Percentiles rank a stretch among this genome's conserved stretches.
phyloP scores from a whole-genome alignment of 1,284 basidiomycete species.

The Leccinum angustisporum region DNA sequence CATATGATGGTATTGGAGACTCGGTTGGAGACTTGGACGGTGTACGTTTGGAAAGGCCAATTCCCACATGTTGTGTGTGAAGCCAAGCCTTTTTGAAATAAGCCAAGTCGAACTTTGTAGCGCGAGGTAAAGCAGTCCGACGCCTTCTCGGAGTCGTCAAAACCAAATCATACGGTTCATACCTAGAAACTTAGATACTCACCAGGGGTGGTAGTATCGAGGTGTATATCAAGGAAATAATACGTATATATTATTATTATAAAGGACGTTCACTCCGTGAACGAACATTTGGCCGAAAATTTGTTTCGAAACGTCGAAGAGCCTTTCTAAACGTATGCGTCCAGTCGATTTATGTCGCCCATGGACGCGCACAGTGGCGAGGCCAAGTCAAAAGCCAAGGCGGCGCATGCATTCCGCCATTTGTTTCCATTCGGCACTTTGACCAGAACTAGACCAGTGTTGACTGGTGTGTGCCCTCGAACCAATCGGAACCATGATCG shows the following conservation, averaged over 20 bases:
- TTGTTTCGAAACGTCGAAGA: conserved; percentile 84
- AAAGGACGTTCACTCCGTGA: conserved; percentile 81
- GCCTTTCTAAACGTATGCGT: conserved; percentile 43
- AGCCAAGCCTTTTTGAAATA: conserved; percentile 60
- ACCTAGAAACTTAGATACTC: conserved; percentile 23
- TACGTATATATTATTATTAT: conserved; percentile 38
- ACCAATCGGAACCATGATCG: too few relatives aligned
- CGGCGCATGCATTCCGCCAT: conserved; percentile 74
- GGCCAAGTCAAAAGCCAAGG: conserved; percentile 34
- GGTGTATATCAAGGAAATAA: conserved; percentile 92
- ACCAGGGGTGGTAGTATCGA: conserved; percentile 96
- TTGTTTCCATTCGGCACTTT: conserved; percentile 57
- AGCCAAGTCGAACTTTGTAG: conserved; percentile 72
- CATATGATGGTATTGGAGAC: too few relatives aligned
- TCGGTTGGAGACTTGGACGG: too few relatives aligned
- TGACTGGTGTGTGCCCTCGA: too few relatives aligned
- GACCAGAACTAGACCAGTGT: too few relatives aligned
- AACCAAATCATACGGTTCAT: neutral
- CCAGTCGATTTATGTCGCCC: conserved; percentile 1
- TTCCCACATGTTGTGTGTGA: too few relatives aligned
- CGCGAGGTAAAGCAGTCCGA: conserved; percentile 80
- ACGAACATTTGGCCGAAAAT: conserved; percentile 89
- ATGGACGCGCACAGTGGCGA: conserved; percentile 1
- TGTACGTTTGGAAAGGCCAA: too few relatives aligned
- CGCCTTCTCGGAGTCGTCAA: conserved; percentile 50